Percentiles rank a stretch among this genome's conserved stretches.
Evolutionary conservation across 331 rosid genomes (phyloP).

Genomic region (Quercus lobata): DNA sequence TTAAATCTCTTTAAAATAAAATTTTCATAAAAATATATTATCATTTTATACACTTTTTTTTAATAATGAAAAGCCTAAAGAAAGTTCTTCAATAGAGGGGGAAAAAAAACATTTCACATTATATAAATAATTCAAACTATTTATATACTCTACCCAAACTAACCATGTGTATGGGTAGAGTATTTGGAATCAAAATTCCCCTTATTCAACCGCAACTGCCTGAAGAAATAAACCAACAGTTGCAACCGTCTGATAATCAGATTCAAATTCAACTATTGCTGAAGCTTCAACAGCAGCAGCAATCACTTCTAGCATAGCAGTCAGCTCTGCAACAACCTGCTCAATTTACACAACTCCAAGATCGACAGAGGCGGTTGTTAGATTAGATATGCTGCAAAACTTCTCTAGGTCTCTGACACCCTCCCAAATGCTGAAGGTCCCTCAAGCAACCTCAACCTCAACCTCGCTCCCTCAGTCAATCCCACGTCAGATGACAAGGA

Average conservation of each 20-base stretch:
- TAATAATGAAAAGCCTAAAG: no score
- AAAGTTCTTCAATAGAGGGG: no score
- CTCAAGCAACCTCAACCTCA: constrained; percentile 39
- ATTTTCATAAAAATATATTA: no score
- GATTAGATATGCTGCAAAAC: constrained; percentile 48
- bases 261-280: constrained; percentile 67
- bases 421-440: constrained; percentile 52
- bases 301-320: constrained; percentile 65
- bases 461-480: constrained; percentile 37
- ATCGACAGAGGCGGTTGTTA: constrained; percentile 61
- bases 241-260: constrained; percentile 69
- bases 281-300: constrained; percentile 81
- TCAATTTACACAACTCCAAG: constrained; percentile 61
- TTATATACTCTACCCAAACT: no score
- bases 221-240: constrained; percentile 62
- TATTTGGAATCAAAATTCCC: background rate
- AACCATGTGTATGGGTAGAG: no score
- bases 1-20: no score
- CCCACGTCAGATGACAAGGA: constrained; percentile 49
- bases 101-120: no score
- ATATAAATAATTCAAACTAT: no score
- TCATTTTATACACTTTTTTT: no score
- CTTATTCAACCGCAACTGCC: constrained; percentile 41
- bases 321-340: constrained; percentile 53
- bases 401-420: constrained; percentile 44